Evolutionary conservation across 345 rosid species (phyloP), one percentile per base, ranked within the genome.

Genomic region (Brassica rapa): DNA sequence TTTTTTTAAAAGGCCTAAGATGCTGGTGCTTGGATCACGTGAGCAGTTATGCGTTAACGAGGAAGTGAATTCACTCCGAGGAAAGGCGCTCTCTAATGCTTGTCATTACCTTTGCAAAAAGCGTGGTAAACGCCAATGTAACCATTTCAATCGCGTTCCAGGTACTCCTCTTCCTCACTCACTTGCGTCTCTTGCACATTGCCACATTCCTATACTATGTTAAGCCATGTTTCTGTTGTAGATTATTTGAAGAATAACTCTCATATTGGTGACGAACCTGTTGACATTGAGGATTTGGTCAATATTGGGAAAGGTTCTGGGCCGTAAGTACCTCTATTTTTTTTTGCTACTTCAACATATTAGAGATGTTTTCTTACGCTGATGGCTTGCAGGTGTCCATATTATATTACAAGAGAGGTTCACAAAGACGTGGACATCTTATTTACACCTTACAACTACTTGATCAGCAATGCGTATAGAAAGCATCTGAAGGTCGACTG

Each of bases 271-370:
- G 93, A 93, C 10, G 97, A 90, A 68, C 99, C 99, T 24, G 59
- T 90, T 62, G 98, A 93, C 88, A 93, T 95, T 49, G 99, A 95
- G 89, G 99, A 95, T 83, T 85, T 93, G 89, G 86, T 89, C 76
- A 87, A 82, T 61, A 87, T 93, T 77, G 99, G 99, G 66, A 87
- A 84, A 88, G 85, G 63, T 77, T 83, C 70, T 64, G 97, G 98
- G 73, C 90, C 96, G 97, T 95, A 85, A 49, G 94, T 43, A 77
- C 81, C 75, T 41, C 41, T 78, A 3, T 56, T 5, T 49, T 14
- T 9, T 65, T 55, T 35, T 77, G 16, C 81, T 82, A 46, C 74
- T 32, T 64, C 23, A 68, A 14, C 46, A 8, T 74, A 53, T 15
- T 5, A 3, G 12, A 68, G 62, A 8, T 69, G 16, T 46, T 49